Base-by-base conservation (phyloP, 2,329 filamentous ascomycete genomes). In the Zymoseptoria pseudotritici region DNA sequence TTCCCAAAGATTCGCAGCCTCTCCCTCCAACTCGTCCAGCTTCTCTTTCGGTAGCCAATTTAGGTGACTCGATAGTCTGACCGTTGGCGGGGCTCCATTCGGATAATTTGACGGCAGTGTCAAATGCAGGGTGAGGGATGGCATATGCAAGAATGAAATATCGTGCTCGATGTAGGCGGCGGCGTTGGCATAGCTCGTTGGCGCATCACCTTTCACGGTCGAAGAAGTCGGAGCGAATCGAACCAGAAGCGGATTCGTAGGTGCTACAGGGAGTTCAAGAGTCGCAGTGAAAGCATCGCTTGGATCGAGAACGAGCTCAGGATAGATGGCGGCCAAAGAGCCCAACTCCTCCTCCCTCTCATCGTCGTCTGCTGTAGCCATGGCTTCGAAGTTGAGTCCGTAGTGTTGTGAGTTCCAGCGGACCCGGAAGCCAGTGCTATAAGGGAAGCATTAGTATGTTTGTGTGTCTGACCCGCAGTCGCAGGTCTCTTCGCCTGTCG, bases 291-390 rank as follows among this genome's bases (percentile, higher is more conserved):
- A 82, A 0, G 77, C 75, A 36, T 75, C 69, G 8, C 68, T 66
- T 8, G 78, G 68, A 57, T 84, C 77, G 60, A 81, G 71, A 31
- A 74, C 72, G 19, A 86, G 78, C 72, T 87, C 84, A 1, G 84
- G 84, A 61, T 79, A 87, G 59, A 87, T 87, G 55, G 84, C 83
- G 52, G 79, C 77, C 59, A 87, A 79, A 22, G 83, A 80, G 9
- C 77, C 79, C 53, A 87, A 75, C 72, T 87, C 84, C 65, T 85
- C 79, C 29, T 78, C 76, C 62, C 84, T 80, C 65, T 86, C 84
- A 68, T 86, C 83, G 11, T 82, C 36, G 13, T 46, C 59, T 36
- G 50, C n/a, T 20, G 55, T 26, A 29, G 58, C 63, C 61, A 63
- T 65, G 50, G 19, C 46, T 50, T 49, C 22, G 19, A 22, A 6